phyloP scores from a whole-genome alignment of 768 basidiomycete species.

The Phaffia australis region DNA sequence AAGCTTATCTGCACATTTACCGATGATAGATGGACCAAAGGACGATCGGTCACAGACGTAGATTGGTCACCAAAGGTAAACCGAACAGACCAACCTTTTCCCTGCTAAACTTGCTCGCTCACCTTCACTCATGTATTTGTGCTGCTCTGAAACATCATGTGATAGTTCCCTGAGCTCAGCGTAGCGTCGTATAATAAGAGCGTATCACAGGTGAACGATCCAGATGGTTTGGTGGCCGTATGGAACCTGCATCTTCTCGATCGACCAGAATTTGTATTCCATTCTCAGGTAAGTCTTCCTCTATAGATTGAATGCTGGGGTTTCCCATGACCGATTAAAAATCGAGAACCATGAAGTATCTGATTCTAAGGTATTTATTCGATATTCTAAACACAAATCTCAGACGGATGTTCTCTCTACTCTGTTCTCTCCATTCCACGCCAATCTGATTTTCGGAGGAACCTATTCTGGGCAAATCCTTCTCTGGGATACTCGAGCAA shows the following conservation, averaged over 20 bases:
- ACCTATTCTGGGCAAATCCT: conserved; percentile 99
- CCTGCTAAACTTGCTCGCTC: background rate
- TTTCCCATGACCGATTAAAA: background rate
- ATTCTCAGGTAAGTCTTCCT: conserved; percentile 66
- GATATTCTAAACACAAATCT: background rate
- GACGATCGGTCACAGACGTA: conserved; percentile 86
- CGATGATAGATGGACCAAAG: conserved; percentile 82
- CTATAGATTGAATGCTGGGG: background rate
- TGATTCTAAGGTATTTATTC: conserved; percentile 19
- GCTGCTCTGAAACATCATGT: conserved; percentile 2
- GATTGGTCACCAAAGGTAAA: conserved; percentile 95
- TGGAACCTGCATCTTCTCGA: conserved; percentile 96
- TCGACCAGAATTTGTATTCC: conserved; percentile 94
- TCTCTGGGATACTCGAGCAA: conserved; percentile 95
- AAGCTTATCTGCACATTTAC: conserved; percentile 90
- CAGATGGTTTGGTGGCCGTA: conserved; percentile 90
- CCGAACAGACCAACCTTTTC: background rate
- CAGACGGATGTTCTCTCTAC: conserved; percentile 97
- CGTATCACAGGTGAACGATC: conserved; percentile 80
- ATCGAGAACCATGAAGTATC: background rate
- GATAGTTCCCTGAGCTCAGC: conserved; percentile 84
- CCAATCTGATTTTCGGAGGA: conserved; percentile 91
- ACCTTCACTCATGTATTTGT: background rate
- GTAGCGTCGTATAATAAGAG: conserved; percentile 98
- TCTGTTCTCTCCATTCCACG: conserved; percentile 93